Conservation (phyloP, 768 basidiomycete species). For the Cystofilobasidium ferigula region DNA sequence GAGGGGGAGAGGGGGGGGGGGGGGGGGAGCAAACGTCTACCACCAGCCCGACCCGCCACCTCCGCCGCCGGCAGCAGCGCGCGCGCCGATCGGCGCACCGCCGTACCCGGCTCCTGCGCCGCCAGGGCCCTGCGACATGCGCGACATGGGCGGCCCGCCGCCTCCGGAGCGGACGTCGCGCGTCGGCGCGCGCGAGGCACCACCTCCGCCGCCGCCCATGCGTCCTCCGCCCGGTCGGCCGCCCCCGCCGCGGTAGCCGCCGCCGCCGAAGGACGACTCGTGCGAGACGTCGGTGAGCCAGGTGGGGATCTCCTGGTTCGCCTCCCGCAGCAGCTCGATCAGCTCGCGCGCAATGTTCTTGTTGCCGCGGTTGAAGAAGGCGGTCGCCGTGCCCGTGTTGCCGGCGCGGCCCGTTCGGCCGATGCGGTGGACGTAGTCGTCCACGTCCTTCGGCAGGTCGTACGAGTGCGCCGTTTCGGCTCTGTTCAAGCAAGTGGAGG, state of each 20-base stretch:
- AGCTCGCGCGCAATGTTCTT: conserved; percentile 84
- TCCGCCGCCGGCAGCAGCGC: not conserved
- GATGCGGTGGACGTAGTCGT: conserved; percentile 68
- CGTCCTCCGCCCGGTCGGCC: conserved; percentile 44
- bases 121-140: not conserved
- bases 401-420: conserved; percentile 72
- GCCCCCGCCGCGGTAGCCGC: conserved; percentile 41
- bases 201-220: conserved; percentile 41
- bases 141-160: not conserved
- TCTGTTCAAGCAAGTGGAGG: too few relatives aligned
- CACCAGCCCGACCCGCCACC: not conserved
- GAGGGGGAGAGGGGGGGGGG: too few relatives aligned
- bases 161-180: not conserved
- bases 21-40: not conserved
- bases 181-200: not conserved
- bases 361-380: conserved; percentile 76
- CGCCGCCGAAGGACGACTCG: conserved; percentile 57
- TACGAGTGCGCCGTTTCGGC: too few relatives aligned
- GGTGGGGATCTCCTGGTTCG: conserved; percentile 82
- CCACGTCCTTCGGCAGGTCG: conserved; percentile 93
- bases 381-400: conserved; percentile 88
- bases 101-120: not conserved
- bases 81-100: not conserved
- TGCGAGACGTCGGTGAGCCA: conserved; percentile 83
- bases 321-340: conserved; percentile 84